Conservation (phyloP, 305 asterid genomes). For the Rubia occidens region DNA sequence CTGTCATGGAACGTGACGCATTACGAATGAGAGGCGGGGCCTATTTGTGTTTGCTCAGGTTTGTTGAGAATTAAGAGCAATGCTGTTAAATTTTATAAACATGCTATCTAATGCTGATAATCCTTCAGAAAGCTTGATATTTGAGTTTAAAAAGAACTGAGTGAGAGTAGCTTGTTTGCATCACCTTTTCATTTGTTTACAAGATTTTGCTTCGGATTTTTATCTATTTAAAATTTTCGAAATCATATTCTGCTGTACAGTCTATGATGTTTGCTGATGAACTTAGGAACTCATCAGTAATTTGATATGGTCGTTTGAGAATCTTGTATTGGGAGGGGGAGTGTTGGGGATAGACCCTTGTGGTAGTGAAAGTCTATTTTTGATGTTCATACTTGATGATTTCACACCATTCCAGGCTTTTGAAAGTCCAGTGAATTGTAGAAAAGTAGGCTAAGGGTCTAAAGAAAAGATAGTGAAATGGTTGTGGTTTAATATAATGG, state of each 20-base stretch:
- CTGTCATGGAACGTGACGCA: slow-evolving; percentile 92
- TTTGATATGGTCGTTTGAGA: not conserved
- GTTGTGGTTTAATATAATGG: not conserved
- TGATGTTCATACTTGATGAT: not conserved
- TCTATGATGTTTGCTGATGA: not conserved
- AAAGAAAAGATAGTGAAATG: not conserved
- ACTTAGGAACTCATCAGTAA: not conserved
- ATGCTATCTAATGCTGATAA: not conserved
- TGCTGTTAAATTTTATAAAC: not conserved
- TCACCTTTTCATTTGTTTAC: not conserved
- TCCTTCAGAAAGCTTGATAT: not conserved
- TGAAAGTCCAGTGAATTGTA: not conserved
- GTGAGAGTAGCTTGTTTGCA: not conserved
- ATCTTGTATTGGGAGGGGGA: not conserved
- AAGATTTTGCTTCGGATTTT: not conserved
- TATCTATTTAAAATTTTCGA: too few relatives aligned
- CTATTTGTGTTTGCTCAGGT: slow-evolving; percentile 95
- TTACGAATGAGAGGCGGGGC: slow-evolving; percentile 95
- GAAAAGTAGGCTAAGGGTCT: not conserved
- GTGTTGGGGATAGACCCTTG: not conserved
- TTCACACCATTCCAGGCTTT: not conserved
- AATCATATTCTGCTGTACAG: not conserved
- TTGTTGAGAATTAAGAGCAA: not conserved
- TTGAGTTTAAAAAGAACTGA: not conserved
- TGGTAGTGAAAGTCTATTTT: not conserved